A percentile compares a stretch with the other conserved stretches of the same genome.
These are phyloP conservation scores for Austroboletus niveus DNA, from an alignment of 1,284 basidiomycete genomes.

Conservation along the genomic window DNA sequence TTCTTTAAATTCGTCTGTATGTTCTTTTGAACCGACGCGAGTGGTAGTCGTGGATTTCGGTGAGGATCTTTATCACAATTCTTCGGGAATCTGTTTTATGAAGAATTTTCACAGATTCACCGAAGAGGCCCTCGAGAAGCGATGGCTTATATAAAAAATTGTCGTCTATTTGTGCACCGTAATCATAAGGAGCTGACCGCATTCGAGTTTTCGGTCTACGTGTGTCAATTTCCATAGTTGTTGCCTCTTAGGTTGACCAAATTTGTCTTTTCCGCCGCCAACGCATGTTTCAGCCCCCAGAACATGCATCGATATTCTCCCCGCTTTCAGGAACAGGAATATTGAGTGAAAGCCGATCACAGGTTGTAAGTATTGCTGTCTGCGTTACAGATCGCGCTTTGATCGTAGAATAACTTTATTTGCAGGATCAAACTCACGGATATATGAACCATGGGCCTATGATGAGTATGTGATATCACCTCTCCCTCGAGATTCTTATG, in stretches of 20 bases:
- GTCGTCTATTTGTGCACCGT: too few species aligned
- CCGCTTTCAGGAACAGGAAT: not conserved
- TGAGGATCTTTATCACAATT: not conserved
- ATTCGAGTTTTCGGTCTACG: too few species aligned
- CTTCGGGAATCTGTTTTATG: not conserved
- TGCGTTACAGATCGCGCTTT: not conserved
- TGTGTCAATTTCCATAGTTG: too few species aligned
- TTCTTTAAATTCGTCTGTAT: too few species aligned
- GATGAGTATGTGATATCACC: not conserved
- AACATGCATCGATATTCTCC: not conserved
- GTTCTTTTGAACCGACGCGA: too few species aligned
- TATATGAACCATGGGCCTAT: not conserved
- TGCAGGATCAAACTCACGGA: not conserved
- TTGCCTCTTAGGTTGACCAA: too few species aligned
- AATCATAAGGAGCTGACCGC: not conserved
- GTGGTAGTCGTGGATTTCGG: not conserved
- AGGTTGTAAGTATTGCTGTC: too few species aligned
- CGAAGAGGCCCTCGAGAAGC: not conserved
- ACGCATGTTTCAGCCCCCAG: not conserved
- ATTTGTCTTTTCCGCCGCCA: not conserved
- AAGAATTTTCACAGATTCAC: not conserved
- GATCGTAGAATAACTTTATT: not conserved
- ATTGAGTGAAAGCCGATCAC: not conserved
- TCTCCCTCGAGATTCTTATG: not conserved
- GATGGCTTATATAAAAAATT: not conserved